Base-by-base conservation (phyloP, 257 asterid genomes). In the Vinca minor region DNA sequence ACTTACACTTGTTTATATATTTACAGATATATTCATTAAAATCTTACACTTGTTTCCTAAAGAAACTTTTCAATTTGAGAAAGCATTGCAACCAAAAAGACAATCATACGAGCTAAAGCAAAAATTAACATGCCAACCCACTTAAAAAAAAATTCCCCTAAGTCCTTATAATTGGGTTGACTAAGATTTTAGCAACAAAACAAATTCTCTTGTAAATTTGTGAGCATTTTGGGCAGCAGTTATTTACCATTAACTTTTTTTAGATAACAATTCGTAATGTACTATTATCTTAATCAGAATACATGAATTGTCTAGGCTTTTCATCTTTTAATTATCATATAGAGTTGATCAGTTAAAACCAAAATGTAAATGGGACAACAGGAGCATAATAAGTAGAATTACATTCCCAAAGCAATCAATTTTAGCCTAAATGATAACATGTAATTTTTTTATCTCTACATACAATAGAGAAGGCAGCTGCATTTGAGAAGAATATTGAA, bases 301-400 rank as follows among this genome's bases (percentile, higher is more conserved):
- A 50, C 18, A 12, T 15, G 4, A 50, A 50, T 13, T 12, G 8
- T 42, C 18, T 11, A 25, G 28, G 59, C 35, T 12, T 18, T 54
- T 25, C 59, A 53, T 28, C 35, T 53, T 17, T 26, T 26, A 13
- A 55, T 3, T 20, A 21, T 56, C 31, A 17, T 11, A 49, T 31
- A 8, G 25, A 32, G 41, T 56, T 56, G 20, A 28, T 3, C 18
- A 32, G 12, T 29, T 17, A 29, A 54, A 54, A 54, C 39, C 60
- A 54, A 54, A 18, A 31, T 18, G 31, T 6, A 13, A 14, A 29
- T 55, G 60, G 60, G 39, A 54, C 15, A 55, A 28, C 20, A 55
- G 38, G 62, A 50, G 62, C 32, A 56, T 25, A 56, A 32, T 31
- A 56, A 60, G 44, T 9, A 36, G 50, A 59, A 60, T 23, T 38